These are phyloP conservation scores for Lupinus albus DNA, from an alignment of 306 rosid genomes.

Conservation along the genomic window DNA sequence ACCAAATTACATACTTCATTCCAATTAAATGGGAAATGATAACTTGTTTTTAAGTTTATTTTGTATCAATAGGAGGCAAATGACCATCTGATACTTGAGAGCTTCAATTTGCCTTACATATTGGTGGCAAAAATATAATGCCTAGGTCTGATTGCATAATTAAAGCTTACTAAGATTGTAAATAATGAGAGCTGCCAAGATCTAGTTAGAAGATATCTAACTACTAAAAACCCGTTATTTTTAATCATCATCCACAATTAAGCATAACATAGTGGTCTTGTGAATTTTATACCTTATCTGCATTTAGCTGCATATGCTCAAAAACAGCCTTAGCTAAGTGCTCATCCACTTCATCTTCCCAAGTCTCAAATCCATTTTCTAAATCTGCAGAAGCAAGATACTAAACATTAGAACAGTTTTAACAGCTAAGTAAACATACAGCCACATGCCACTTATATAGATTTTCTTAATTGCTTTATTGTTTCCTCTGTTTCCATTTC, in stretches of 20 bases:
- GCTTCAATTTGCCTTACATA: neutral
- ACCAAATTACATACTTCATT: slow-evolving; percentile 34
- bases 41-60: neutral
- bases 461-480: neutral
- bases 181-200: neutral
- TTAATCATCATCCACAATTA: neutral
- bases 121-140: neutral
- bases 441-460: neutral
- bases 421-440: too few species aligned
- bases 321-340: slow-evolving; percentile 64
- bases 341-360: too few species aligned
- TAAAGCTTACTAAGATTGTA: slow-evolving; percentile 5
- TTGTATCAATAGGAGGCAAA: neutral
- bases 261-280: neutral
- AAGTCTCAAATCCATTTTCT: too few species aligned
- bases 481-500: too few species aligned
- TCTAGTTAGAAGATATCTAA: neutral
- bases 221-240: neutral
- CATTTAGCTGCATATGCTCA: slow-evolving; percentile 74
- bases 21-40: slow-evolving; percentile 23
- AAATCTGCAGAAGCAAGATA: too few species aligned
- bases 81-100: slow-evolving; percentile 1
- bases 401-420: too few species aligned
- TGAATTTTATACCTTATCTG: slow-evolving; percentile 57
- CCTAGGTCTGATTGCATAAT: neutral